Conservation (phyloP, 768 basidiomycete genomes). For the Mycena maculata region DNA sequence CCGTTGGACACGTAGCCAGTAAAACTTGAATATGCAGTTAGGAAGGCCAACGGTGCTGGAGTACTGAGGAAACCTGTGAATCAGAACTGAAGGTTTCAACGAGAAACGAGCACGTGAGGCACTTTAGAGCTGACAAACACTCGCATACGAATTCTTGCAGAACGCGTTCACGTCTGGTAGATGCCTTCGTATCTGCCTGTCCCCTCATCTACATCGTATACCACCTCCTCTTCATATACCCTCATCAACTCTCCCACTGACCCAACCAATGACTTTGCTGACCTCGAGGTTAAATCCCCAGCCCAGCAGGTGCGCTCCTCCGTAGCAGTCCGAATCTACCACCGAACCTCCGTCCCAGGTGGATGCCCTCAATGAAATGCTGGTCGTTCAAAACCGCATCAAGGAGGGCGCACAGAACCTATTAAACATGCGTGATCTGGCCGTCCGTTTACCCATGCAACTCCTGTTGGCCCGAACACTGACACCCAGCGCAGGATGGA, state of each 20-base stretch:
- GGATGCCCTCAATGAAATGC: constrained; percentile 71
- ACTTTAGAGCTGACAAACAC: background rate
- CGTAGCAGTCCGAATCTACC: background rate
- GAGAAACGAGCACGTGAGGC: background rate
- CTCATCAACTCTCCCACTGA: constrained; percentile 31
- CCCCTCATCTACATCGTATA: constrained; percentile 30
- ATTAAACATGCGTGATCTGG: constrained; percentile 64
- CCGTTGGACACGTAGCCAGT: no score
- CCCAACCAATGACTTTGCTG: constrained; percentile 47
- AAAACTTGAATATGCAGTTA: no score
- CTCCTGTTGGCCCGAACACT: constrained; percentile 15
- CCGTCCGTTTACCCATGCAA: constrained; percentile 22
- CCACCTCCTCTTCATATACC: constrained; percentile 34
- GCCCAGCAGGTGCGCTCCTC: constrained; percentile 51
- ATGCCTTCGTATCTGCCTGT: constrained; percentile 38
- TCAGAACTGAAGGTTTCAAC: no score
- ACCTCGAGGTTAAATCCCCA: constrained; percentile 59
- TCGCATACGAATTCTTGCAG: background rate
- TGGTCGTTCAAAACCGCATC: constrained; percentile 83
- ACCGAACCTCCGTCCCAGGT: constrained; percentile 55
- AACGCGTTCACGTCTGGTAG: background rate
- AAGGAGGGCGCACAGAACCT: constrained; percentile 94
- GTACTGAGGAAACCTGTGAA: no score
- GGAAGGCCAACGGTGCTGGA: no score
- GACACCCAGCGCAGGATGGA: constrained; percentile 55